Conservation (phyloP, 2,329 filamentous ascomycete species). For the Fusarium sp. region DNA sequence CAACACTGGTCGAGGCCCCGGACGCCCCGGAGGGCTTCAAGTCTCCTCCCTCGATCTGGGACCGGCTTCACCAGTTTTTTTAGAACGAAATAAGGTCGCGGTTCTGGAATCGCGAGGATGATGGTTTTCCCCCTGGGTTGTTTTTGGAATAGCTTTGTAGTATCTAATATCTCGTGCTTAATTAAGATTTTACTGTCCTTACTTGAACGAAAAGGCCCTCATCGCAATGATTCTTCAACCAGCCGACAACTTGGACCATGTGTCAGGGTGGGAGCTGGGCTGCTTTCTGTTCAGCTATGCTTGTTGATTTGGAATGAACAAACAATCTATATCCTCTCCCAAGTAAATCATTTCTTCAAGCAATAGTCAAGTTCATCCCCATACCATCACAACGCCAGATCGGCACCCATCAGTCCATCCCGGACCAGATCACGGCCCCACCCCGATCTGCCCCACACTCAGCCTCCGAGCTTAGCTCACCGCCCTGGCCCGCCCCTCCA, state of each 20-base stretch:
- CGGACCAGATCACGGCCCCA: slow-evolving; percentile 5
- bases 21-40: slow-evolving; percentile 42
- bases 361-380: background rate
- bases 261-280: background rate
- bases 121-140: background rate
- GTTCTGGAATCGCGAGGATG: background rate
- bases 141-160: background rate
- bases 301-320: background rate
- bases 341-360: background rate
- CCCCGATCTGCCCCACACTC: slow-evolving; percentile 16
- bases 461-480: slow-evolving; percentile 36
- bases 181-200: background rate
- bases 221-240: background rate
- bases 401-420: background rate
- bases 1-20: slow-evolving; percentile 64
- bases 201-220: background rate
- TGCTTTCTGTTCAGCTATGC: background rate
- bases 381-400: background rate
- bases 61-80: slow-evolving; percentile 48
- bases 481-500: slow-evolving; percentile 42
- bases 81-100: slow-evolving; percentile 3
- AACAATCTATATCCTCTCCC: background rate
- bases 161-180: slow-evolving; percentile 10
- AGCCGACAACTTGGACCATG: background rate
- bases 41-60: slow-evolving; percentile 59